Evolutionary conservation across 495 filamentous ascomycete genomes (phyloP).

Genomic region (Penicillium steckii): DNA sequence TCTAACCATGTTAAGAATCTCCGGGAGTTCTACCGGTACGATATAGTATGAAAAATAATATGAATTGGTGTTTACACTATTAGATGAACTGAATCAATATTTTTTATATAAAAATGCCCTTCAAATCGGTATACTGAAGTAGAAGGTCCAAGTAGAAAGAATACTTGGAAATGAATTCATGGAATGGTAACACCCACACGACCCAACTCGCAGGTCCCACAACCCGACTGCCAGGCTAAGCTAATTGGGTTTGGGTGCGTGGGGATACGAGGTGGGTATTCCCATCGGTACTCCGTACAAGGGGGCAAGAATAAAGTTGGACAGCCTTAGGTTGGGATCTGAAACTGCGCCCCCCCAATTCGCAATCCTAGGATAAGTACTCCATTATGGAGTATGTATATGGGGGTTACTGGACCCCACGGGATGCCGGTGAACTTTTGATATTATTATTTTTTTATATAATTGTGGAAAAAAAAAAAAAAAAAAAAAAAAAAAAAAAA

Average conservation of each 20-base stretch:
- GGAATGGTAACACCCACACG: not conserved
- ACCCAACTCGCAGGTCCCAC: not conserved
- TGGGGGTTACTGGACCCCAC: not conserved
- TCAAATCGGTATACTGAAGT: no score
- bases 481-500: conserved; percentile 4
- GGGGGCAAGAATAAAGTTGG: conserved; percentile 17
- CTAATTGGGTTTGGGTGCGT: conserved; percentile 9
- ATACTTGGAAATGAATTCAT: no score
- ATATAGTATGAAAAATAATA: no score
- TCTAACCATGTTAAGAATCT: no score
- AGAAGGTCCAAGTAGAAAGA: no score
- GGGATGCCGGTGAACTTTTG: no score
- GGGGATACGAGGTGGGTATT: conserved; percentile 21
- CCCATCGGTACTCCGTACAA: not conserved
- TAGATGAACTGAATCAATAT: no score
- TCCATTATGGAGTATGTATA: not conserved
- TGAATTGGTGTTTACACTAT: no score
- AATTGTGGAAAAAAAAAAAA: no score
- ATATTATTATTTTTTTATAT: no score
- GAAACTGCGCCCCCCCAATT: conserved; percentile 18
- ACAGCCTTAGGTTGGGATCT: conserved; percentile 11
- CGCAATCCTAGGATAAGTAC: conserved; percentile 1
- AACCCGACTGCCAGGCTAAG: not conserved
- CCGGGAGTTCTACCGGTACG: no score
- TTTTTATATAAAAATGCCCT: no score